phyloP scores from a whole-genome alignment of 2,329 filamentous ascomycete species.

The Penicillium sp. region DNA sequence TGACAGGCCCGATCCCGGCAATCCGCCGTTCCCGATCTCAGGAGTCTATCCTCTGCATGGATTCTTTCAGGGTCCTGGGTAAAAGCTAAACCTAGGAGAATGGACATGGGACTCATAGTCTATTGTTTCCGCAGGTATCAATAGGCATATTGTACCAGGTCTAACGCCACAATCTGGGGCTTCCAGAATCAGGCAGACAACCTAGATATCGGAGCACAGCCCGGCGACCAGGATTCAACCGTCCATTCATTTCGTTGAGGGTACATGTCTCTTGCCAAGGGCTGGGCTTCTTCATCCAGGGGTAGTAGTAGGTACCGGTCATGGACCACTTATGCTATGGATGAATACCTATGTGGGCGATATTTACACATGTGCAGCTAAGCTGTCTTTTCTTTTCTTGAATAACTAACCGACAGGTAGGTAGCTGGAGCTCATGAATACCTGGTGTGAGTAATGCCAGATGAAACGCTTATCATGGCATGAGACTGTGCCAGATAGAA shows the following conservation, averaged over 20 bases:
- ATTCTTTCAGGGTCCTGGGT: neutral
- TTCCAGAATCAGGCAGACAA: constrained; percentile 1
- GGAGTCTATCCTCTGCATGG: too few relatives aligned
- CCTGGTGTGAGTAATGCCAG: neutral
- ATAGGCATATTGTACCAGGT: neutral
- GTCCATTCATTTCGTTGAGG: neutral
- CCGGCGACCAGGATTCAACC: neutral
- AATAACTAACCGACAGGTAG: too few relatives aligned
- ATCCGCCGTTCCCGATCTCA: too few relatives aligned
- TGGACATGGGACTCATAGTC: too few relatives aligned
- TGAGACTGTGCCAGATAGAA: too few relatives aligned
- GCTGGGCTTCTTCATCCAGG: neutral
- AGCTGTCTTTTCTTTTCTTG: neutral
- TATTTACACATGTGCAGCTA: neutral
- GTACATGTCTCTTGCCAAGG: constrained; percentile 2
- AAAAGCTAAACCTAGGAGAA: neutral
- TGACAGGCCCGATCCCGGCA: too few relatives aligned
- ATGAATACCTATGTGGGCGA: too few relatives aligned
- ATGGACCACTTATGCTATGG: neutral
- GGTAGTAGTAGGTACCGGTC: neutral
- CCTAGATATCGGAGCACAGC: neutral
- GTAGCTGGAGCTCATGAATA: too few relatives aligned
- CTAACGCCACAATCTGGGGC: constrained; percentile 1
- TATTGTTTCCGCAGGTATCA: neutral
- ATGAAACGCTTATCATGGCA: too few relatives aligned